Evolutionary conservation across 768 basidiomycete species (phyloP), one percentile per base, ranked within the genome.

Genomic region (Mycena kentingensis): DNA sequence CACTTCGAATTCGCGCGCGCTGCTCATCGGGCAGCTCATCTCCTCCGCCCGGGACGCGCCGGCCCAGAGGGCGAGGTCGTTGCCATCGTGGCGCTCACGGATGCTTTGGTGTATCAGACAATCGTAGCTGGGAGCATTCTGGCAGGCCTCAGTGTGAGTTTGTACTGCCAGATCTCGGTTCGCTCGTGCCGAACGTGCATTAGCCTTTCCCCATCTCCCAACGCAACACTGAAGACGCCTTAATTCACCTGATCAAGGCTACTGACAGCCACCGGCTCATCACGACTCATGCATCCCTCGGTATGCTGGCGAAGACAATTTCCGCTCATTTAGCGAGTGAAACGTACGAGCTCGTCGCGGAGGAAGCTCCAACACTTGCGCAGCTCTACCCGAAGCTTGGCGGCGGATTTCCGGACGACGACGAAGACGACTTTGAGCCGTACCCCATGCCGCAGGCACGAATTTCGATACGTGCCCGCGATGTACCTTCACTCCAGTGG

Each of bases 1-100:
- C 69, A 72, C 46, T 46, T 75, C 5, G 76, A 80, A 46, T 80
- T 78, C 55, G 70, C 67, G 16, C 72, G 72, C 4, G 79, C 77
- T 12, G 68, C 68, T 38, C 74, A 79, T 52, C 72, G 76, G 13
- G 62, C 72, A 22, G 76, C 77, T 0, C 73, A 73, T 51, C 51
- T 58, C 12, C 25, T 78, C 5, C 67, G 72, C 13, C 76, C 75
- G 1, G 56, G 53, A 16, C 65, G 69, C 4, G 44, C 37, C 27
- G 62, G 71, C 2, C 51, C 56, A 2, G 66, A 72, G 15, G 67
- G 66, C 7, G 61, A 61, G 18, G 65, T 76, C 5, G 60, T 78
- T 4, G 74, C 70, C 0, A 54, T 78, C n/a, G 61, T 79, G 7
- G 69, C 69, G 5, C 63, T 69, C 11, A 60, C 70, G 0, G 64